phyloP scores from a whole-genome alignment of 208 protist species.

The Trypanosoma conorhini region DNA sequence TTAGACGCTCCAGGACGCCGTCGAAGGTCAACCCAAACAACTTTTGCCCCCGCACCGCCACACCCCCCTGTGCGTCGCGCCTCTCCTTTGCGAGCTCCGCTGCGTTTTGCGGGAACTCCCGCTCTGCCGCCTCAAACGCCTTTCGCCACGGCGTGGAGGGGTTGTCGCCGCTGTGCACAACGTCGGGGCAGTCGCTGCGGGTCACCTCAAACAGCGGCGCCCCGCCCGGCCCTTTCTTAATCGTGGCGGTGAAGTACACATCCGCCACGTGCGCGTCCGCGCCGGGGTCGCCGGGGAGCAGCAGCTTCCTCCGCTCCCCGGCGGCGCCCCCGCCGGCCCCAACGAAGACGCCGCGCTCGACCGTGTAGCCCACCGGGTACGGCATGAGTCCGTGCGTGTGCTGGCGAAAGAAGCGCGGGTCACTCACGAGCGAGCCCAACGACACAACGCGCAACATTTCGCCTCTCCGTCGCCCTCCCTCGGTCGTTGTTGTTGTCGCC shows the following conservation, averaged over 20 bases:
- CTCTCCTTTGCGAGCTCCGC: conserved; percentile 8
- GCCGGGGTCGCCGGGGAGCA: conserved; percentile 20
- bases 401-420: conserved; percentile 31
- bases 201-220: conserved; percentile 46
- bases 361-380: conserved; percentile 52
- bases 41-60: conserved; percentile 30
- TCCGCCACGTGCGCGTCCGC: conserved; percentile 4
- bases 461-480: background rate
- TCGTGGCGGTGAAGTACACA: conserved; percentile 47
- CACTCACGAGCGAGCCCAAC: conserved; percentile 43
- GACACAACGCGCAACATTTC: conserved; percentile 51
- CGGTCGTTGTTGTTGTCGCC: background rate
- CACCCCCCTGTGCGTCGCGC: conserved; percentile 11
- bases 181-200: conserved; percentile 60
- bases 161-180: conserved; percentile 40
- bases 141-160: conserved; percentile 46
- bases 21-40: conserved; percentile 42
- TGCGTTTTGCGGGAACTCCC: conserved; percentile 49
- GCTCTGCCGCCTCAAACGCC: conserved; percentile 44
- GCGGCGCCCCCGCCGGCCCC: background rate
- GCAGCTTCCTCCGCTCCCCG: background rate
- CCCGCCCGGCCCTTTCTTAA: conserved; percentile 23
- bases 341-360: conserved; percentile 62
- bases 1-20: conserved; percentile 33
- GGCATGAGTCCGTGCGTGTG: conserved; percentile 10